A percentile compares a stretch with the other conserved stretches of the same genome.
phyloP scores from a whole-genome alignment of 176 grass and related monocot genomes.

The Carex littledalei region DNA sequence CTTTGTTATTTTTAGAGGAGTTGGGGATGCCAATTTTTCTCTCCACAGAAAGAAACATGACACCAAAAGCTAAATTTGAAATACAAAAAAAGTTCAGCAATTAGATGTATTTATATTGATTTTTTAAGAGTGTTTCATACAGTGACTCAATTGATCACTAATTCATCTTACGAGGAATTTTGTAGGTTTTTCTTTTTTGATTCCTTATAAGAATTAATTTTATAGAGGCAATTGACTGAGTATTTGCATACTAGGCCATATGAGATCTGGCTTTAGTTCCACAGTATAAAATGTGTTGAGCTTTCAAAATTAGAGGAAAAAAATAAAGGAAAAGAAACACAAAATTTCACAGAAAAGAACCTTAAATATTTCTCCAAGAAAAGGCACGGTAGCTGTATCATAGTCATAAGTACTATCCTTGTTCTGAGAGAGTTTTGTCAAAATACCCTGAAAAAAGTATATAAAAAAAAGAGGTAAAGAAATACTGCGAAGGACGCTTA shows the following conservation, averaged over 20 bases:
- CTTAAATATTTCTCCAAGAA: slow-evolving; percentile 92
- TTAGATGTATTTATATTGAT: not conserved
- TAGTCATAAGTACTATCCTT: slow-evolving; percentile 69
- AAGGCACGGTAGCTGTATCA: slow-evolving; percentile 86
- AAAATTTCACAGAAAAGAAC: slow-evolving; percentile 28
- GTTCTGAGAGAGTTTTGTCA: slow-evolving; percentile 90
- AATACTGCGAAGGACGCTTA: not conserved
- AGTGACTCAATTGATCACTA: not conserved
- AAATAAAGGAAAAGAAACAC: not conserved
- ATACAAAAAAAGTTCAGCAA: slow-evolving; percentile 20
- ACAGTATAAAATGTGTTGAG: not conserved
- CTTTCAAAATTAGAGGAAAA: not conserved
- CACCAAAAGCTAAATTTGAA: slow-evolving; percentile 49
- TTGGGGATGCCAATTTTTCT: slow-evolving; percentile 45
- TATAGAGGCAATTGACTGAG: not conserved
- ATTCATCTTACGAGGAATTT: not conserved
- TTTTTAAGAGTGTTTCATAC: not conserved
- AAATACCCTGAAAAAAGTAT: slow-evolving; percentile 58
- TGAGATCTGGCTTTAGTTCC: not conserved
- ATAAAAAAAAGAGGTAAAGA: slow-evolving; percentile 1
- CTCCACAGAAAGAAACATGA: slow-evolving; percentile 89
- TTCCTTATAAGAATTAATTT: not conserved
- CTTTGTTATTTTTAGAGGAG: slow-evolving; percentile 69
- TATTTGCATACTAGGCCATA: not conserved
- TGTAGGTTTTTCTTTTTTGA: not conserved